Conservation (phyloP, 2,329 filamentous ascomycete genomes). For the Claviceps sp. region DNA sequence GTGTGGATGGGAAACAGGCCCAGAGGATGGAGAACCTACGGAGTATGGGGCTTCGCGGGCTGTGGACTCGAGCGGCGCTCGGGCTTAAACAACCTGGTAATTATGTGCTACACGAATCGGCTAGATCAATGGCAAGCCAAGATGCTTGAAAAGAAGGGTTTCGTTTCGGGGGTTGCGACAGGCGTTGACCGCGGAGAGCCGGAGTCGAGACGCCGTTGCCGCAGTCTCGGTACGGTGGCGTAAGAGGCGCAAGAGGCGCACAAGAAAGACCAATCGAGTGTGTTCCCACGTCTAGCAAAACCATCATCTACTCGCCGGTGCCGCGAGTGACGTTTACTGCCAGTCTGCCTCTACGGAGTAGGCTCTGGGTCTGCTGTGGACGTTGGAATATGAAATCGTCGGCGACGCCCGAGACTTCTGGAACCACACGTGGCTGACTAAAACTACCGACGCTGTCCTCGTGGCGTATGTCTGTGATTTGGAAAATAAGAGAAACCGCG, state of each 20-base stretch:
- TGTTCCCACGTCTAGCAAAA: not conserved
- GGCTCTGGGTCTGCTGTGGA: not conserved
- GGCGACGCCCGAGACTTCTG: slow-evolving; percentile 1
- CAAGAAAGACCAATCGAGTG: not conserved
- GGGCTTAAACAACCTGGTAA: slow-evolving; percentile 7
- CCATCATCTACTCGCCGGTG: not conserved
- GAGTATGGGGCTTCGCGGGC: not conserved
- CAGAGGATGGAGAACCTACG: no score
- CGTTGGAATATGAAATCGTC: not conserved
- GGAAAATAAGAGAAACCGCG: not conserved
- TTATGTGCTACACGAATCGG: slow-evolving; percentile 10
- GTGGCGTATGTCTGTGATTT: not conserved
- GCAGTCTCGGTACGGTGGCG: not conserved
- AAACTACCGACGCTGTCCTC: not conserved
- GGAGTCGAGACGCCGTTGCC: not conserved
- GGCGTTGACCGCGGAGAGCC: not conserved
- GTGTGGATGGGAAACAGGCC: not conserved
- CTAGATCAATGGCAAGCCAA: slow-evolving; percentile 8
- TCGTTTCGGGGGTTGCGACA: slow-evolving; percentile 4
- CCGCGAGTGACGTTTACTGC: not conserved
- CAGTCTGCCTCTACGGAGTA: no score
- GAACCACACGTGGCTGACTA: not conserved
- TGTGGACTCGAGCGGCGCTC: slow-evolving; percentile 7
- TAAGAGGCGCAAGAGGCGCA: not conserved
- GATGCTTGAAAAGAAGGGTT: slow-evolving; percentile 1